Percentiles rank a stretch among this genome's conserved stretches.
Conservation (phyloP, 768 basidiomycete genomes). For the Podaxis sp. region DNA sequence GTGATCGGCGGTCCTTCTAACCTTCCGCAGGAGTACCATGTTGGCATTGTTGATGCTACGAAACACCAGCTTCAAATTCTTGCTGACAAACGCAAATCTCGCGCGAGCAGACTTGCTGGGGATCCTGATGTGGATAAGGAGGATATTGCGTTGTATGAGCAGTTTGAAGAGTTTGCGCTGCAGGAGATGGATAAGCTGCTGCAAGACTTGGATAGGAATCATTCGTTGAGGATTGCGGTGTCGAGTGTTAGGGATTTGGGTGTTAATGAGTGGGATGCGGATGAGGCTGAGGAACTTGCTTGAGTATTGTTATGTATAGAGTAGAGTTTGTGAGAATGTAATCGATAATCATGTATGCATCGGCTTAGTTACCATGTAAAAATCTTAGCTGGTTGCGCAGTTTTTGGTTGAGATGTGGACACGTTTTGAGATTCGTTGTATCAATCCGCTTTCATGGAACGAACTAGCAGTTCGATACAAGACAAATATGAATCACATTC, state of each 20-base stretch:
- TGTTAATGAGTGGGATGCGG: conserved; percentile 47
- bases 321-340: background rate
- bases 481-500: too few relatives aligned
- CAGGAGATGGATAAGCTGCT: conserved; percentile 78
- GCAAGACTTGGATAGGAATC: conserved; percentile 50
- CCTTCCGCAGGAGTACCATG: conserved; percentile 53
- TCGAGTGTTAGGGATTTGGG: conserved; percentile 73
- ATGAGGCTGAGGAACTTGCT: conserved; percentile 30
- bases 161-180: conserved; percentile 80
- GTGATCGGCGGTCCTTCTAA: conserved; percentile 56
- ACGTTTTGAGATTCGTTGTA: too few relatives aligned
- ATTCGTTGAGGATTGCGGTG: conserved; percentile 68
- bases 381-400: too few relatives aligned
- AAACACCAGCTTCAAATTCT: conserved; percentile 68
- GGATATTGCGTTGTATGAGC: conserved; percentile 71
- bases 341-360: too few relatives aligned
- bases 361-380: too few relatives aligned
- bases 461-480: too few relatives aligned
- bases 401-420: too few relatives aligned
- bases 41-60: conserved; percentile 63
- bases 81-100: conserved; percentile 65
- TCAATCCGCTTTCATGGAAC: too few relatives aligned
- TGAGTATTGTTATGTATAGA: background rate
- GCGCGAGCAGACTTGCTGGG: conserved; percentile 35
- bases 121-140: conserved; percentile 49